Conservation (phyloP, 768 basidiomycete species). For the Psilocybe cyanescens region DNA sequence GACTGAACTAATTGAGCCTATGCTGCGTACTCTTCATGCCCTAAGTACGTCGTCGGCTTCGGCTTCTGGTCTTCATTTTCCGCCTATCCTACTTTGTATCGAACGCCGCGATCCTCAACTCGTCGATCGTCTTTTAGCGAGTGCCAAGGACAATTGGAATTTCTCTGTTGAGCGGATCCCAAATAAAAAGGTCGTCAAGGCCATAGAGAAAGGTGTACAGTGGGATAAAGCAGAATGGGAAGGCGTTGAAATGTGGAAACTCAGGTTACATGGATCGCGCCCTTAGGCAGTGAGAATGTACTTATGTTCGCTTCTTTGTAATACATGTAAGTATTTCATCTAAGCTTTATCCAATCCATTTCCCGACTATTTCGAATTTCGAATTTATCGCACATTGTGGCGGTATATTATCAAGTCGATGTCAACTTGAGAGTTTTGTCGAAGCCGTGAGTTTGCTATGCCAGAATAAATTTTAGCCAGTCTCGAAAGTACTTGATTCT, state of each 20-base stretch:
- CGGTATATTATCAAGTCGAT: slow-evolving; percentile 4
- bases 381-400: background rate
- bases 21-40: slow-evolving; percentile 67
- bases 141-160: slow-evolving; percentile 58
- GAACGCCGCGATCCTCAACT: slow-evolving; percentile 79
- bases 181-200: slow-evolving; percentile 59
- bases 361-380: background rate
- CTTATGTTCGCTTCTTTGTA: background rate
- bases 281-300: background rate
- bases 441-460: slow-evolving; percentile 75
- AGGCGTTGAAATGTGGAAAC: slow-evolving; percentile 80
- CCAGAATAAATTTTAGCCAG: background rate
- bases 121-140: slow-evolving; percentile 58
- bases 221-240: slow-evolving; percentile 81
- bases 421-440: slow-evolving; percentile 61
- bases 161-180: slow-evolving; percentile 65
- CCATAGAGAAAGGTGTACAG: slow-evolving; percentile 57
- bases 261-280: slow-evolving; percentile 22
- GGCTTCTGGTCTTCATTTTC: slow-evolving; percentile 34
- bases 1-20: slow-evolving; percentile 61
- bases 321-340: background rate
- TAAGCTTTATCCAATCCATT: background rate
- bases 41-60: slow-evolving; percentile 46
- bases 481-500: slow-evolving; percentile 1
- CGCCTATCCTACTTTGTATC: slow-evolving; percentile 65